phyloP scores from a whole-genome alignment of 139 green algal species.

The Chlamydomonas schloesseri region DNA sequence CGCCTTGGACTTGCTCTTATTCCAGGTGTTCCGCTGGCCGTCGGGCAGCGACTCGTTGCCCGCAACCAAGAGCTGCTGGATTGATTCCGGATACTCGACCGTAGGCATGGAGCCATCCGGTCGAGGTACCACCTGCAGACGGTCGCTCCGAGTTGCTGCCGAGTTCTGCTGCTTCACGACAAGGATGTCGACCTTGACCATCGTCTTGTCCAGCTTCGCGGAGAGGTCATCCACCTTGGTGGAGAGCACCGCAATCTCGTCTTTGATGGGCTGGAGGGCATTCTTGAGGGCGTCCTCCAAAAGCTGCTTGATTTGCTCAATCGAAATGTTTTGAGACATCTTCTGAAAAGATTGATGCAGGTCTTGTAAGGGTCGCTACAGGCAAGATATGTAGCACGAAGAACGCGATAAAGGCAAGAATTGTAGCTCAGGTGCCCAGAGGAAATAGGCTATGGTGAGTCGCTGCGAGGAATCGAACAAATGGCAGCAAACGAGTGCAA shows the following conservation, averaged over 20 bases:
- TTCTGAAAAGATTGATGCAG: background rate
- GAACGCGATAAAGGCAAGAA: background rate
- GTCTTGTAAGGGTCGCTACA: background rate
- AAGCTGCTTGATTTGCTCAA: slow-evolving; percentile 3
- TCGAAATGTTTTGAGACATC: background rate
- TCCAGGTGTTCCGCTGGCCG: background rate
- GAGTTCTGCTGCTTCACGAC: background rate
- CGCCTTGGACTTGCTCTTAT: slow-evolving; percentile 1
- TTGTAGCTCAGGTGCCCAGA: no score
- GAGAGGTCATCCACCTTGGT: background rate
- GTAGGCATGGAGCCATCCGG: background rate
- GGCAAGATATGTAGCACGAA: background rate
- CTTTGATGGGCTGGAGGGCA: slow-evolving; percentile 1
- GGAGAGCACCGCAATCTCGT: background rate
- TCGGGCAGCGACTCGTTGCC: background rate
- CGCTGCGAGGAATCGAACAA: no score
- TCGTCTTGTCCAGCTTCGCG: background rate
- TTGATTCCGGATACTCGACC: background rate
- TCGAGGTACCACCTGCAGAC: background rate
- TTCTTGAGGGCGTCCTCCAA: background rate
- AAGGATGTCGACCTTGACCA: background rate
- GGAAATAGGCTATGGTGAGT: no score
- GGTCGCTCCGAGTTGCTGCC: background rate
- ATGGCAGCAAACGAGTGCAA: no score
- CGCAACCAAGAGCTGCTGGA: slow-evolving; percentile 1